Base-by-base conservation (phyloP, 768 basidiomycete species). In the Trametes meyenii region DNA sequence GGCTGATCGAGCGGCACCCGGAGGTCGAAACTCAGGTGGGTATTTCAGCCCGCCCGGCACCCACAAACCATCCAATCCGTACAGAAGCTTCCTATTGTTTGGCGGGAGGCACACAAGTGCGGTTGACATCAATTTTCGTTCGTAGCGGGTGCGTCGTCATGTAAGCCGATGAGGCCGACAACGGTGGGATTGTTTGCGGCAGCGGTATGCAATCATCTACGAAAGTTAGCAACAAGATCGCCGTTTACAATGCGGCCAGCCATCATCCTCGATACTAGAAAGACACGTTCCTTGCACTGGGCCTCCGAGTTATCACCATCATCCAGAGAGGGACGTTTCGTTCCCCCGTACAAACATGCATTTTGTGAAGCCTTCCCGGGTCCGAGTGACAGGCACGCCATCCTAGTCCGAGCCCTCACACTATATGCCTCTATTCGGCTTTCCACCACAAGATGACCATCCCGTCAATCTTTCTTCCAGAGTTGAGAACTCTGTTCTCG, bases 401-500 rank as follows among this genome's bases (percentile, higher is more conserved):
- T 11, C 10, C 21, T 24, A 26, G 19, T 38, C 60, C 26, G n/a
- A 14, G 29, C 24, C 52, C 35, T 55, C 49, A 29, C 58, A 29
- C 3, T 43, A 17, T 42, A 10, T 19, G 26, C 43, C 44, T 16
- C 21, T 52, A 58, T 23, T 54, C 39, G 17, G 55, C 60, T 45
- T 45, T 48, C 72, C 66, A 74, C 67, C 61, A 68, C 39, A 72
- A 58, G 35, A 73, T 61, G 58, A 67, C 63, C 55, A 56, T 62
- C 29, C 60, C 70, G 24, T 58, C 67, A 6, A 58, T 58, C 6
- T 50, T 63, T n/a, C 67, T 67, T 6, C 72, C 72, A 4, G 72
- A 72, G n/a, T 81, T 80, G 58, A 76, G 72, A 3, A 78, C 72
- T 8, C 71, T 62, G 33, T 76, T 68, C 14, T 72, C 77, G 17